Percentiles rank a stretch among this genome's conserved stretches.
Evolutionary conservation across 1,284 basidiomycete genomes (phyloP).

Genomic region (Ustilago bromivora): DNA sequence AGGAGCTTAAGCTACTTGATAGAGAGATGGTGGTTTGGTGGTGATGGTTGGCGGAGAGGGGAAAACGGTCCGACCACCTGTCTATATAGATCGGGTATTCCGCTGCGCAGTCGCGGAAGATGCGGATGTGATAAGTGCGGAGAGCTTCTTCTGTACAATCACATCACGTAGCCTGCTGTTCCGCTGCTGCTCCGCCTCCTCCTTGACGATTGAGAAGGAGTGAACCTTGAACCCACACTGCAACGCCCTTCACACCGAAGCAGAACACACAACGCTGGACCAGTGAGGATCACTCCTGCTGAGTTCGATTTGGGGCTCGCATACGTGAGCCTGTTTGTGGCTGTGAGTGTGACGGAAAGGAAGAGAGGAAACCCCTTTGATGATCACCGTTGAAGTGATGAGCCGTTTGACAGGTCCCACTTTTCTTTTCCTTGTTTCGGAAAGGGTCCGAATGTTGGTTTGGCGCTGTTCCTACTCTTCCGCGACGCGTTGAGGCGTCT

Average conservation of each 20-base stretch:
- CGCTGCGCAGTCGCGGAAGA: neutral
- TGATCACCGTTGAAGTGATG: slow-evolving; percentile 12
- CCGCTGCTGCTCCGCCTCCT: neutral
- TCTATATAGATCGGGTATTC: neutral
- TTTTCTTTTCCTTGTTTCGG: neutral
- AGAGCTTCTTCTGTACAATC: neutral
- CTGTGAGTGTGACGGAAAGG: slow-evolving; percentile 7
- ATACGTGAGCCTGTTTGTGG: neutral
- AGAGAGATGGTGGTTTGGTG: neutral
- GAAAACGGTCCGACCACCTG: neutral
- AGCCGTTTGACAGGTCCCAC: slow-evolving; percentile 26
- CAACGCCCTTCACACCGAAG: neutral
- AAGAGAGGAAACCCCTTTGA: neutral
- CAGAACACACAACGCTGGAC: neutral
- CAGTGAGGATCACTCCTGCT: neutral
- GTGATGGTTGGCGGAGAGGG: neutral
- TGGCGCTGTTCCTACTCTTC: neutral
- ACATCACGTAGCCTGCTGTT: neutral
- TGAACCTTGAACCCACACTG: neutral
- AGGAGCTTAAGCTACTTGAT: neutral
- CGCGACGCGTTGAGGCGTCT: slow-evolving; percentile 20
- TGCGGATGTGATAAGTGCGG: slow-evolving; percentile 1
- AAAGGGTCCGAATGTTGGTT: slow-evolving; percentile 25
- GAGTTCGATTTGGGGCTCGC: too few species aligned
- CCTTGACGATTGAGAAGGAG: neutral